Base-by-base conservation (phyloP, 768 basidiomycete genomes). In the Tricholoma bakamatsutake region DNA sequence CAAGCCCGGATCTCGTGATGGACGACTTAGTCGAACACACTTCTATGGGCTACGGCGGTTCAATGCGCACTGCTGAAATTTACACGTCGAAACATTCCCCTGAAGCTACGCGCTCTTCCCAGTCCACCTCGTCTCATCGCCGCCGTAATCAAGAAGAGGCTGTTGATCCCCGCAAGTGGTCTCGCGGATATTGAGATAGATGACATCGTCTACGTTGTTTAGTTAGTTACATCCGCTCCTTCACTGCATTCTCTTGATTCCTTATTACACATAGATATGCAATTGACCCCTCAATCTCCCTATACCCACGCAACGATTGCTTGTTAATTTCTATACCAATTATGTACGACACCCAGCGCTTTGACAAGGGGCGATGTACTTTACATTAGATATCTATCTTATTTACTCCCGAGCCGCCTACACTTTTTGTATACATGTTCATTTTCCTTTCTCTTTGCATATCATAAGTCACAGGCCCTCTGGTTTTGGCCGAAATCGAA, bases 141-240 rank as follows among this genome's bases (percentile, higher is more conserved):
- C 82, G 79, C 52, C 70, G 72, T 62, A 67, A 66, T 58, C 70
- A 68, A 53, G 77, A 76, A 58, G 73, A 74, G 49, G 68, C 50
- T 50, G 68, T 70, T 47, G 80, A 80, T 63, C 70, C 73, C 60
- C 76, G 74, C 64, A 79, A 79, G 67, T 83, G 78, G 78, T 64
- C 73, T 64, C 58, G 57, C 65, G 71, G 74, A 62, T 76, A 75
- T 62, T 80, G 70, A 78, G 71, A 68, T 70, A 62, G 69, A 66
- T 67, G 55, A 54, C 61, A n/a, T 30, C 48, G 33, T 17, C 24
- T 15, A 40, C 28, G 43, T 43, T 53, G 61, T 60, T 53, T 74
- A 65, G 70, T 69, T 73, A 77, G 70, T 69, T 73, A 77, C 72
- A 71, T 56, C 72, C 72, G 71, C 69, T 70, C 69, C 51, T 69